A percentile compares a stretch with the other conserved stretches of the same genome.
phyloP scores from a whole-genome alignment of 2,329 filamentous ascomycete species.

The Exophiala spinifera region DNA sequence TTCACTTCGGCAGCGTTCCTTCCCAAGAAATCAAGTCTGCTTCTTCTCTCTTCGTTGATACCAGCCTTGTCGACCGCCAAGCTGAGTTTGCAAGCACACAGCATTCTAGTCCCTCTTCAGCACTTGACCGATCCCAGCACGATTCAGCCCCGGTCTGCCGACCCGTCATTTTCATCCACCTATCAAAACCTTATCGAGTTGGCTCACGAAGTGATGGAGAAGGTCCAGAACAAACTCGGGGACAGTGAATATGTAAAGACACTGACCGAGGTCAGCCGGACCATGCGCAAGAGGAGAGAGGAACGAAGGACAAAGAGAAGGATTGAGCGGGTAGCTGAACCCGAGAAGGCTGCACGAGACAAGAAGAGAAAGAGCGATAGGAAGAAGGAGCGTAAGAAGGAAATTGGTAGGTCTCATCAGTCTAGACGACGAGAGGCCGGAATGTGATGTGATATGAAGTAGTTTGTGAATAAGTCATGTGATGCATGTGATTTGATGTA shows the following conservation, averaged over 20 bases:
- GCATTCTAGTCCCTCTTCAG: conserved; percentile 67
- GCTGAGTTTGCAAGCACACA: conserved; percentile 60
- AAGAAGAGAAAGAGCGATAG: conserved; percentile 82
- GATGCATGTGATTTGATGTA: background rate
- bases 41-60: conserved; percentile 68
- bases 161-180: conserved; percentile 64
- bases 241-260: conserved; percentile 73
- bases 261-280: conserved; percentile 69
- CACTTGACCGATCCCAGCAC: conserved; percentile 71
- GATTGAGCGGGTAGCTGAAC: conserved; percentile 79
- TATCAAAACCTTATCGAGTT: conserved; percentile 70
- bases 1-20: conserved; percentile 61
- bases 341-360: conserved; percentile 71
- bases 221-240: conserved; percentile 81
- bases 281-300: conserved; percentile 68
- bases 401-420: conserved; percentile 62
- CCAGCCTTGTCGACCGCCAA: conserved; percentile 57
- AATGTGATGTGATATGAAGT: conserved; percentile 43
- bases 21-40: conserved; percentile 72
- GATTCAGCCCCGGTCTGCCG: conserved; percentile 55
- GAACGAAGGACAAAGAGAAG: conserved; percentile 78
- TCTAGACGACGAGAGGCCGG: conserved; percentile 54
- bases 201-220: conserved; percentile 73
- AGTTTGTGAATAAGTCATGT: background rate
- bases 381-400: conserved; percentile 80